These are phyloP conservation scores for Mucor irregularis DNA, from an alignment of 371 early-diverging fungal genomes.

Conservation along the genomic window DNA sequence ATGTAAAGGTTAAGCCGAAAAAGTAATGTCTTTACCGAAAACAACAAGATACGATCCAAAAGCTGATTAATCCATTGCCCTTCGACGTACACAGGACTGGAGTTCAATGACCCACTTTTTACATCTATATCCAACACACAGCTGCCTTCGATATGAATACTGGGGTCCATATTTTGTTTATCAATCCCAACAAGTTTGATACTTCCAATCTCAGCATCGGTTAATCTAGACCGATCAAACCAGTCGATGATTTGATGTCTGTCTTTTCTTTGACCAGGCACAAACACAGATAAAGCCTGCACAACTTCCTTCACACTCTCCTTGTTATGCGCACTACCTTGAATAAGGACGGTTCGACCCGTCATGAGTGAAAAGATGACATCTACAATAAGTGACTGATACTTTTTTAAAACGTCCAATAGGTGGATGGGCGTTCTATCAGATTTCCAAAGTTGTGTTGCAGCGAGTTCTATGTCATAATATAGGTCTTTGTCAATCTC, in stretches of 20 bases:
- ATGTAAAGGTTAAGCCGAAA: neutral
- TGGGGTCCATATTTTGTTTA: conserved; percentile 31
- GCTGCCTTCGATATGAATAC: conserved; percentile 37
- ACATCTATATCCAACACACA: conserved; percentile 38
- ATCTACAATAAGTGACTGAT: conserved; percentile 28
- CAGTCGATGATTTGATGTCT: conserved; percentile 33
- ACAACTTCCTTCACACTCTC: conserved; percentile 30
- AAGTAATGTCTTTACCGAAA: conserved; percentile 26
- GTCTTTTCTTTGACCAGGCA: conserved; percentile 31
- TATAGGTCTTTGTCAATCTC: neutral
- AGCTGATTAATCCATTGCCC: conserved; percentile 49
- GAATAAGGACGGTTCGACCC: conserved; percentile 40
- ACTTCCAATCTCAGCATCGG: conserved; percentile 23
- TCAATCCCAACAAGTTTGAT: conserved; percentile 40
- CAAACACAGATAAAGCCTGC: conserved; percentile 36
- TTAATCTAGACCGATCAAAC: conserved; percentile 26
- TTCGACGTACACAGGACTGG: conserved; percentile 47
- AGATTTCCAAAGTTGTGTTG: conserved; percentile 19
- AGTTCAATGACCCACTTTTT: conserved; percentile 28
- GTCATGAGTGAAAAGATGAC: conserved; percentile 44
- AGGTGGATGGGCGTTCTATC: neutral
- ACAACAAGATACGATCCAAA: conserved; percentile 23
- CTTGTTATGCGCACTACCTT: conserved; percentile 29
- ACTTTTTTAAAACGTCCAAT: conserved; percentile 9
- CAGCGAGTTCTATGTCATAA: conserved; percentile 8